phyloP scores from a whole-genome alignment of 805 yeast species.

The Saccharomycopsis microspora region DNA sequence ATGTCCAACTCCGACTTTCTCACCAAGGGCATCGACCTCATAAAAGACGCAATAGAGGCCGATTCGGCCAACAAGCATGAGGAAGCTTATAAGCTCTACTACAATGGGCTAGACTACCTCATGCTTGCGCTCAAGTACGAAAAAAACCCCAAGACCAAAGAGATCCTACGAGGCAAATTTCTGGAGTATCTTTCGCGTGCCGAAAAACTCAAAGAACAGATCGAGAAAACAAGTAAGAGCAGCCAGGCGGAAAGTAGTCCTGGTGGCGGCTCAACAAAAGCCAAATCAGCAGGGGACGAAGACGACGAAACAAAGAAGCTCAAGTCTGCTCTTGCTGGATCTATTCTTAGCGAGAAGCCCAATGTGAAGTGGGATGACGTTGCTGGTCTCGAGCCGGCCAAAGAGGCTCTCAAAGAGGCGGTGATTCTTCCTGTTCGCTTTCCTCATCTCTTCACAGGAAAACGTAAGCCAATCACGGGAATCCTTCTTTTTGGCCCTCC shows the following conservation, averaged over 20 bases:
- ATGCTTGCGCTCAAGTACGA: constrained; percentile 95
- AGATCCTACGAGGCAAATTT: constrained; percentile 76
- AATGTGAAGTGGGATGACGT: constrained; percentile 91
- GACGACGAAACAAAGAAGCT: constrained; percentile 81
- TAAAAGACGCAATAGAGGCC: constrained; percentile 90
- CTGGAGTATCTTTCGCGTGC: constrained; percentile 89
- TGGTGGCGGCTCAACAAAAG: constrained; percentile 42
- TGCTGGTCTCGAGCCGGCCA: constrained; percentile 92
- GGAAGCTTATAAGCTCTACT: constrained; percentile 88
- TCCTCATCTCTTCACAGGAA: constrained; percentile 92
- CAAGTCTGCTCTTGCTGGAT: constrained; percentile 84
- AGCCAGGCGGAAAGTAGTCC: constrained; percentile 31
- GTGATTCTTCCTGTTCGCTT: constrained; percentile 93
- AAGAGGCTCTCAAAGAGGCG: constrained; percentile 94
- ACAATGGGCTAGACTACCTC: constrained; percentile 85
- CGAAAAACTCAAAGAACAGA: constrained; percentile 82
- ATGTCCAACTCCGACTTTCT: constrained; percentile 56
- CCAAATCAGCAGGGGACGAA: constrained; percentile 44
- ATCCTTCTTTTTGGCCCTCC: constrained; percentile 87
- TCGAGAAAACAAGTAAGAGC: constrained; percentile 48
- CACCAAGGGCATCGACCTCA: constrained; percentile 88
- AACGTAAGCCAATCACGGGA: constrained; percentile 86
- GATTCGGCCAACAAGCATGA: constrained; percentile 84
- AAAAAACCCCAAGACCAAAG: constrained; percentile 82
- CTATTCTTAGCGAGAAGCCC: constrained; percentile 85